Percentiles rank a stretch among this genome's conserved stretches.
Evolutionary conservation across 176 grass and related monocot genomes (phyloP).

Genomic region (Oryza glumipatula): DNA sequence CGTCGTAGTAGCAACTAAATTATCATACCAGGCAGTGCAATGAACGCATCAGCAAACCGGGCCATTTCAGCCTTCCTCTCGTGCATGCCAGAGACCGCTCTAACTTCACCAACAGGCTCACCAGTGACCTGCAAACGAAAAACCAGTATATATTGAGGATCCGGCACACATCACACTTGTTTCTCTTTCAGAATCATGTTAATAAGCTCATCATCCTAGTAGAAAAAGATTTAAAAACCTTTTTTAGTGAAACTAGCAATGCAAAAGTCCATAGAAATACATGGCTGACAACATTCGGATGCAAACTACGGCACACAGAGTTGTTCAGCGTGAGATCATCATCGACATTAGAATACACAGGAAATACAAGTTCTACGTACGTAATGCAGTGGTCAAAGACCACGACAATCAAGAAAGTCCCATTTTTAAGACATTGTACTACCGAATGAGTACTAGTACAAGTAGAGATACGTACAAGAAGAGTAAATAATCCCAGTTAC

Average conservation of each 20-base stretch:
- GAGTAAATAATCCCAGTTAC: not conserved
- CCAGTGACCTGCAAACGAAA: constrained; percentile 65
- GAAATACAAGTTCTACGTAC: constrained; percentile 26
- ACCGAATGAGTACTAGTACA: not conserved
- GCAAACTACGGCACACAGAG: constrained; percentile 6
- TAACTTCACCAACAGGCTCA: constrained; percentile 83
- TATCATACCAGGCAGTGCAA: constrained; percentile 81
- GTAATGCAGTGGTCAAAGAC: constrained; percentile 19
- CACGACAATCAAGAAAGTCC: constrained; percentile 9
- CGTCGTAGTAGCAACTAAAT: not conserved
- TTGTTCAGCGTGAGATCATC: constrained; percentile 17
- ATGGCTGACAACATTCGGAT: not conserved
- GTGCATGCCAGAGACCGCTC: constrained; percentile 90
- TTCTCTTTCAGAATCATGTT: not conserved
- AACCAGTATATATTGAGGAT: constrained; percentile 27
- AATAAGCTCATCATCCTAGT: not conserved
- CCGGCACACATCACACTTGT: not conserved
- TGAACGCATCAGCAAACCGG: constrained; percentile 88
- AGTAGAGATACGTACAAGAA: not conserved
- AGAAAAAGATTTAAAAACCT: not conserved
- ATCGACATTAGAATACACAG: constrained; percentile 14
- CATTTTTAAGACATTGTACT: not conserved
- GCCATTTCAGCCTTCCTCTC: constrained; percentile 96
- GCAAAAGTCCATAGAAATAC: not conserved
- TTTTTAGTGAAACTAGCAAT: constrained; percentile 30